Evolutionary conservation across 345 rosid genomes (phyloP), one percentile per base, ranked within the genome.

Genomic region (Euphorbia peplus): DNA sequence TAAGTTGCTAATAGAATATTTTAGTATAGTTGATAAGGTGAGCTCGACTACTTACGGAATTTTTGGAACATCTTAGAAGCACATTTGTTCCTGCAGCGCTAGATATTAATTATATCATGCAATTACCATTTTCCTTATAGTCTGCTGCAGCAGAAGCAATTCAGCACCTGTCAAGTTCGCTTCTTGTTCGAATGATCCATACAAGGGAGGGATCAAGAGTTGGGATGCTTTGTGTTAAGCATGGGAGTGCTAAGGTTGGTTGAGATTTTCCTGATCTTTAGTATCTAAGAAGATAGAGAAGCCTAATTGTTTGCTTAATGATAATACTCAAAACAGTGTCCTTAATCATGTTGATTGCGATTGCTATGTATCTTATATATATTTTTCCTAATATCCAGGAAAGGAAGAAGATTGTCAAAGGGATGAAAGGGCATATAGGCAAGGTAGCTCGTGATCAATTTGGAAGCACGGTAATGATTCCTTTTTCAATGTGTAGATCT

Each of bases 231-330:
- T 87, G 92, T 69, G 73, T 95, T 70, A 95, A 90, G 83, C 89
- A 92, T 82, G 99, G 99, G 71, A 87, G 86, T 73, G 92, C 99
- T 46, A 90, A 90, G 98, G 99, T 95, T 67, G 68, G 76, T 66
- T 73, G 53, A 35, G 29, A 28, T 30, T 46, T 22, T 18, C 66
- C 24, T 10, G 48, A 28, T 59, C 47, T 26, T 29, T 61, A 25
- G 12, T 22, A 24, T 70, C 14, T 2, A 21, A n/a, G 13, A 18
- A 18, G 37, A 51, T 14, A 26, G 28, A 54, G 42, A 60, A 67
- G 1, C 57, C 24, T 46, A 24, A 11, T 41, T 39, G 32, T 61
- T 44, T 52, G 21, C 60, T 60, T 8, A 5, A 46, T 51, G 10
- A 42, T 29, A 46, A 51, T 64, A 55, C 73, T 44, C 50, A 60